Percentiles rank a stretch among this genome's conserved stretches.
phyloP scores from a whole-genome alignment of 345 rosid species.

The Arabidopsis suecica region DNA sequence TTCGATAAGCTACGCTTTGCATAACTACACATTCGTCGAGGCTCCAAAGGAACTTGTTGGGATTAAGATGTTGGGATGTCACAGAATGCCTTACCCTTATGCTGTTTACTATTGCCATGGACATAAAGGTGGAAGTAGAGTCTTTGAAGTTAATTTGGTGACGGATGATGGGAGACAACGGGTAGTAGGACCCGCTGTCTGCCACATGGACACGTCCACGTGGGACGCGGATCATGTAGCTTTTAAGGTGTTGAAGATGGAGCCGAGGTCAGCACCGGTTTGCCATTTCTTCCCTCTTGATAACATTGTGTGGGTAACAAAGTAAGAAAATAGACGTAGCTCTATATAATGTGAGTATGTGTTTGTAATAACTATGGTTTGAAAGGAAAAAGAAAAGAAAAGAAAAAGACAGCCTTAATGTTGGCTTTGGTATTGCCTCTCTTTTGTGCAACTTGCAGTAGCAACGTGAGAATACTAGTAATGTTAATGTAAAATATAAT shows the following conservation, averaged over 20 bases:
- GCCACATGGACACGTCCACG: conserved; percentile 83
- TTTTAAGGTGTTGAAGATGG: conserved; percentile 57
- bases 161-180: conserved; percentile 56
- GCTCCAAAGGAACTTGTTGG: conserved; percentile 47
- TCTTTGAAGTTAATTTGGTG: conserved; percentile 52
- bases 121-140: conserved; percentile 48
- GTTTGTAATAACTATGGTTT: conserved; percentile 35
- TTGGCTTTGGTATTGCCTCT: conserved; percentile 21
- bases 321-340: conserved; percentile 11
- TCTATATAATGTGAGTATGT: conserved; percentile 21
- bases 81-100: conserved; percentile 70
- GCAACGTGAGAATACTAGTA: conserved; percentile 3
- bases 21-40: conserved; percentile 56
- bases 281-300: conserved; percentile 76
- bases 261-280: conserved; percentile 66
- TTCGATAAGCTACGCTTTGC: conserved; percentile 38
- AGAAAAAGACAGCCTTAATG: background rate
- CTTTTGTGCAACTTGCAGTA: conserved; percentile 37
- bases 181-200: conserved; percentile 60
- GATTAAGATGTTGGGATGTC: conserved; percentile 58
- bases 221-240: conserved; percentile 69
- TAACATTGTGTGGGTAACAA: conserved; percentile 64
- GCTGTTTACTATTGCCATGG: conserved; percentile 74
- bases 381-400: background rate
- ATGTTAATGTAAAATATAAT: conserved; percentile 16